A percentile compares a stretch with the other conserved stretches of the same genome.
phyloP scores from a whole-genome alignment of 2,329 filamentous ascomycete genomes.

The Penicillium sp. region DNA sequence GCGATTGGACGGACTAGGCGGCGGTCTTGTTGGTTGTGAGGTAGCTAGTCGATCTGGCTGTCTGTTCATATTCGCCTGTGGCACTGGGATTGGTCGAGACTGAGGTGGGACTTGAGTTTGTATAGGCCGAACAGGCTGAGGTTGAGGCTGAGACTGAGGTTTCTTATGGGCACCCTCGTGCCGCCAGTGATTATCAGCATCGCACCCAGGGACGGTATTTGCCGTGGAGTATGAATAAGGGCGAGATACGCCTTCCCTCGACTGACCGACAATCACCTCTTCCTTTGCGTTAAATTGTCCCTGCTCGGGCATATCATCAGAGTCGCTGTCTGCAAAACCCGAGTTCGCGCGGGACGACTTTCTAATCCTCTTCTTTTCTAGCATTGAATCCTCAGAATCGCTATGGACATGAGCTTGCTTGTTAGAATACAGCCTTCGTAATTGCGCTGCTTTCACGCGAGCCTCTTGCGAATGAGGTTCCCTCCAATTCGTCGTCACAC shows the following conservation, averaged over 20 bases:
- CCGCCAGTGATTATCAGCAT: conserved; percentile 11
- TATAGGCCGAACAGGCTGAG: neutral
- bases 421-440: conserved; percentile 29
- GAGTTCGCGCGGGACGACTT: neutral
- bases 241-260: conserved; percentile 2
- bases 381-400: conserved; percentile 21
- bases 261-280: neutral
- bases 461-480: conserved; percentile 36
- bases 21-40: conserved; percentile 3
- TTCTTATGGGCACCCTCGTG: neutral
- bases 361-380: neutral
- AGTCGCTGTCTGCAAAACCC: neutral
- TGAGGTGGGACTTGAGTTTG: neutral
- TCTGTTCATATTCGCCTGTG: conserved; percentile 2
- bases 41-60: conserved; percentile 2
- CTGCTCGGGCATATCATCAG: conserved; percentile 7
- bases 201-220: conserved; percentile 8
- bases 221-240: conserved; percentile 12
- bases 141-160: neutral
- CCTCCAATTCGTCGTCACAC: conserved; percentile 32
- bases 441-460: conserved; percentile 26
- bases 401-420: conserved; percentile 37
- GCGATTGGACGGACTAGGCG: conserved; percentile 5
- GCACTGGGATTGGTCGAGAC: conserved; percentile 10
- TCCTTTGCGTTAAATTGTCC: neutral